Conservation (phyloP, 106 monocot genomes). For the Platanthera guangdongensis region DNA sequence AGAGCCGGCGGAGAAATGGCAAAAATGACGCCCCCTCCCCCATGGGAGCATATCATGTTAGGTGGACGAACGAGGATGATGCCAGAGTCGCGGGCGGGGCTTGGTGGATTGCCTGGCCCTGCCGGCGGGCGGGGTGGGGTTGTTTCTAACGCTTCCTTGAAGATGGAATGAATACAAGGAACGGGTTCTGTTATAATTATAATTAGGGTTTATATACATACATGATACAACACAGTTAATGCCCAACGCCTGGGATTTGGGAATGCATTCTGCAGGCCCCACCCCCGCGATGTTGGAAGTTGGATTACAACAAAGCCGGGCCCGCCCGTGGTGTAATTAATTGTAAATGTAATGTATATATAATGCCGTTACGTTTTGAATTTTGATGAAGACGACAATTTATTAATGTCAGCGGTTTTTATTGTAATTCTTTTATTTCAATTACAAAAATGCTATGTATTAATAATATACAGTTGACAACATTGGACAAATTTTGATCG, state of each 20-base stretch:
- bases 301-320: too few relatives aligned
- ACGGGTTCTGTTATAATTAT: background rate
- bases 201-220: background rate
- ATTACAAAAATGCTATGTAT: too few relatives aligned
- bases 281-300: too few relatives aligned
- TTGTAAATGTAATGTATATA: too few relatives aligned
- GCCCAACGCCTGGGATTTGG: background rate
- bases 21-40: background rate
- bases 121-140: too few relatives aligned
- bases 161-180: background rate
- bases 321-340: too few relatives aligned
- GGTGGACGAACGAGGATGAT: background rate
- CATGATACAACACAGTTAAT: background rate
- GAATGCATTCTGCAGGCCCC: background rate
- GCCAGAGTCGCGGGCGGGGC: background rate
- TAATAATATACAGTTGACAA: too few relatives aligned
- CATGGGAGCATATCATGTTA: background rate
- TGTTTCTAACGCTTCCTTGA: background rate
- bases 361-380: too few relatives aligned
- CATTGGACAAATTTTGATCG: too few relatives aligned
- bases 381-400: too few relatives aligned
- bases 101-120: background rate
- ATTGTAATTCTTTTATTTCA: too few relatives aligned
- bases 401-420: too few relatives aligned
- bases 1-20: background rate